Base-by-base conservation (phyloP, 2,329 filamentous ascomycete species). In the Metarhizium brunneum region DNA sequence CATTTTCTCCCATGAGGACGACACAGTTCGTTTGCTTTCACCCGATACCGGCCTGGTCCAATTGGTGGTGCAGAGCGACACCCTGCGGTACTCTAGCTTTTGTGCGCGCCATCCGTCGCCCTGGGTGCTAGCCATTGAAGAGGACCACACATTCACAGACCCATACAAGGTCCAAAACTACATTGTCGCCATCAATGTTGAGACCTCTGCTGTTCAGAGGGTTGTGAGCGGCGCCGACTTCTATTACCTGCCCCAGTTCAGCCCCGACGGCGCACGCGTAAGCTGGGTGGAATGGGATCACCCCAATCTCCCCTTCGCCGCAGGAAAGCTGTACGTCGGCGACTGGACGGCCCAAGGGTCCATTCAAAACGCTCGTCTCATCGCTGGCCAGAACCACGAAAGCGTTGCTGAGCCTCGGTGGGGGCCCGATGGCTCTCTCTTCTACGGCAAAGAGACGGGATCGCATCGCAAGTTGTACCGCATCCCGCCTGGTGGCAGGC, bases 231-330 rank as follows among this genome's bases (percentile, higher is more conserved):
- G 73, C 0, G 73, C 76, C 2, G 79, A 82, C 61, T 82, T 82
- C 53, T 82, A 81, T 61, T 74, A 71, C 25, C 70, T 73, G 25
- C 78, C 79, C 0, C 72, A 72, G 16, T 81, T 77, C 59, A 78
- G 72, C 57, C 70, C 66, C 0, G 72, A 78, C 57, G 76, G 77
- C 1, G 68, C 64, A 6, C 72, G 70, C 52, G 59, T 81, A 30
- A 71, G 66, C n/a, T 82, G 79, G 79, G 67, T 78, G 13, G 74
- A 82, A 57, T 83, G 79, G 79, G 67, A 76, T 18, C 77, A 81
- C 59, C 79, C 78, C 0, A 71, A 77, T 51, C 73, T 82, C 66
- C 76, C 77, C 0, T 82, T 79, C 68, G 73, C 73, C 1, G 72
- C 73, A 1, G 73, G 72, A 2, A 70, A 74, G 54, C 62, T 82